Conservation (phyloP, 2,329 filamentous ascomycete species). For the Talaromyces sp. region DNA sequence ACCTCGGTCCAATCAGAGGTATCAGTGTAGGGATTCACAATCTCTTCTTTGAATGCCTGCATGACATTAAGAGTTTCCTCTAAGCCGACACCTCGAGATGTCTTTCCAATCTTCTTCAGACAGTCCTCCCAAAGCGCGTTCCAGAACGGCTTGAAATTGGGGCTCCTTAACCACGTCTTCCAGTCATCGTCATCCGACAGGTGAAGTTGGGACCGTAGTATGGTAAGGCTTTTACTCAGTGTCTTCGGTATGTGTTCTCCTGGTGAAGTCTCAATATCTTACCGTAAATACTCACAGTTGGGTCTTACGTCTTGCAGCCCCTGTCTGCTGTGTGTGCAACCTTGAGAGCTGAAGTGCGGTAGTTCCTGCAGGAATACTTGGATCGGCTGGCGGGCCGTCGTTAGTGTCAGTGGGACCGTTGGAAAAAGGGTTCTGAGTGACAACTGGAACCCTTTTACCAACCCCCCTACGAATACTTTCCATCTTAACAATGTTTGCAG, state of each 20-base stretch:
- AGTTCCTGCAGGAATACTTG: not conserved
- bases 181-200: not conserved
- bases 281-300: slow-evolving; percentile 2
- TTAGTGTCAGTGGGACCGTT: slow-evolving; percentile 3
- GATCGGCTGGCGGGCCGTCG: not conserved
- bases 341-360: not conserved
- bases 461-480: slow-evolving; percentile 3
- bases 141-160: no score
- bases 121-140: no score
- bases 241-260: slow-evolving; percentile 12
- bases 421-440: not conserved
- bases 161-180: no score
- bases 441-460: slow-evolving; percentile 3
- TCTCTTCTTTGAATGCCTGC: no score
- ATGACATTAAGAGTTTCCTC: no score
- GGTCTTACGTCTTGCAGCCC: slow-evolving; percentile 2
- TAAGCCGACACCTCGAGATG: no score
- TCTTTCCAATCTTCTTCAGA: no score
- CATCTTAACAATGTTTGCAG: not conserved
- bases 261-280: slow-evolving; percentile 12
- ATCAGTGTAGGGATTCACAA: no score
- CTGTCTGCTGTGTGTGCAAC: not conserved
- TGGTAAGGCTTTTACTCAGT: slow-evolving; percentile 1
- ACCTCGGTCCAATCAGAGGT: no score
- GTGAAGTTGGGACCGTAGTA: slow-evolving; percentile 6